These are phyloP conservation scores for Amanita rimosa DNA, from an alignment of 768 basidiomycete genomes.

Conservation along the genomic window DNA sequence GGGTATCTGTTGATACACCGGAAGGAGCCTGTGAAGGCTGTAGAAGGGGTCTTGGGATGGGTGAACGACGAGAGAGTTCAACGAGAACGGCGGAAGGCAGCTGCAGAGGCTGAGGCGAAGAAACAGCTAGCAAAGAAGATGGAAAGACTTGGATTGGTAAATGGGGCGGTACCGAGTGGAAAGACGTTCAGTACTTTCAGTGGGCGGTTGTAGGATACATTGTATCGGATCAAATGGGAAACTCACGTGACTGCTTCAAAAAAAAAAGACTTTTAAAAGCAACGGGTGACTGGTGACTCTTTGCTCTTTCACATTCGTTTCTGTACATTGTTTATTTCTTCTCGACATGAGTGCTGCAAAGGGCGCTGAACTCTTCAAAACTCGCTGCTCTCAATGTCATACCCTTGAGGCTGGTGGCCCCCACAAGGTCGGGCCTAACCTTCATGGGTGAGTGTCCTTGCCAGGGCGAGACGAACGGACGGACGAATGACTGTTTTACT, in stretches of 20 bases:
- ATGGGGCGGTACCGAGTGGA: no score
- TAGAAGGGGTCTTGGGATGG: conserved; percentile 27
- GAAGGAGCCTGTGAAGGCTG: conserved; percentile 25
- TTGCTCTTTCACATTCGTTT: neutral
- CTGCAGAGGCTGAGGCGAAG: conserved; percentile 1
- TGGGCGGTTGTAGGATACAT: no score
- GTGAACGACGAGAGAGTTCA: conserved; percentile 25
- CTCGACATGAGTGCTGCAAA: conserved; percentile 27
- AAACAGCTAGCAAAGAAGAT: neutral
- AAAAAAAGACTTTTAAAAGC: neutral
- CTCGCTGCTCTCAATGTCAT: conserved; percentile 91
- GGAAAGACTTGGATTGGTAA: neutral
- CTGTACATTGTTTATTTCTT: neutral
- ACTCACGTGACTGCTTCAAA: neutral
- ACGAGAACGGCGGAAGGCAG: conserved; percentile 20
- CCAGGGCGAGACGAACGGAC: neutral
- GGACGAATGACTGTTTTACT: neutral
- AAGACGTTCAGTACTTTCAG: no score
- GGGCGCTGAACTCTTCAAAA: conserved; percentile 95
- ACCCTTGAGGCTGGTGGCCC: conserved; percentile 68
- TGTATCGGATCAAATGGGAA: neutral
- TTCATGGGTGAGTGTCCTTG: conserved; percentile 61
- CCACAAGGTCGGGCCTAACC: conserved; percentile 91
- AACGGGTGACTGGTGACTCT: no score
- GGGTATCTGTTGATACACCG: conserved; percentile 42